Evolutionary conservation across 768 basidiomycete species (phyloP).

Genomic region (Boletus vinaceobasis): DNA sequence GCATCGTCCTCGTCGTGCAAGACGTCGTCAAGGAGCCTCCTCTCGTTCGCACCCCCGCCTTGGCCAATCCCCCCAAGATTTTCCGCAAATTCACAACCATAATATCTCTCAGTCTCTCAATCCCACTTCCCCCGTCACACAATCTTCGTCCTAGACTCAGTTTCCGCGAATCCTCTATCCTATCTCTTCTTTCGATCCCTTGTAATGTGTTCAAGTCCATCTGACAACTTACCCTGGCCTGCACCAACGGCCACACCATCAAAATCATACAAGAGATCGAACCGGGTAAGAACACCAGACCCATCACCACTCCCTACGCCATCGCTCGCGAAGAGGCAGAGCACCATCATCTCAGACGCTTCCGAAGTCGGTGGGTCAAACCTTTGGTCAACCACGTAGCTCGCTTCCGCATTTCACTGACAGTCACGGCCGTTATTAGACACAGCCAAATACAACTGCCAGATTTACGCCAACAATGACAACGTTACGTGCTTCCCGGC

Average conservation of each 20-base stretch:
- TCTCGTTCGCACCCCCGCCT: slow-evolving; percentile 30
- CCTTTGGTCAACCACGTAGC: slow-evolving; percentile 4
- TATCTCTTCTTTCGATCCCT: slow-evolving; percentile 21
- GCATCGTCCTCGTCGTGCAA: slow-evolving; percentile 25
- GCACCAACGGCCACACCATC: slow-evolving; percentile 36
- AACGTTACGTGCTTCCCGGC: slow-evolving; percentile 78
- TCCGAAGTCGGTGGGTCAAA: slow-evolving; percentile 26
- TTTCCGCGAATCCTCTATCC: slow-evolving; percentile 14
- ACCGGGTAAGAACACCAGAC: slow-evolving; percentile 32
- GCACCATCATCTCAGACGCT: slow-evolving; percentile 24
- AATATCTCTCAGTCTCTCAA: slow-evolving; percentile 25
- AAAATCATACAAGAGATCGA: slow-evolving; percentile 30
- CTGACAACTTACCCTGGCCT: slow-evolving; percentile 43
- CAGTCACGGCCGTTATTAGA: slow-evolving; percentile 17
- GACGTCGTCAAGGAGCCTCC: slow-evolving; percentile 16
- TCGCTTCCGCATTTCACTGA: slow-evolving; percentile 9
- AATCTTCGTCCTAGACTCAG: slow-evolving; percentile 24
- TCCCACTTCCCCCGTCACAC: slow-evolving; percentile 21
- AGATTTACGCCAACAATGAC: slow-evolving; percentile 61
- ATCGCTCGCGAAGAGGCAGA: slow-evolving; percentile 21
- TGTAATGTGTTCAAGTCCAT: slow-evolving; percentile 37
- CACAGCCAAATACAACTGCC: slow-evolving; percentile 46
- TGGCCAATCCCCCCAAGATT: slow-evolving; percentile 9
- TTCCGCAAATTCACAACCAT: slow-evolving; percentile 15
- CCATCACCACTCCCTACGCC: slow-evolving; percentile 17